Base-by-base conservation (phyloP, 2,329 filamentous ascomycete genomes). In the Grosmannia penicillata region DNA sequence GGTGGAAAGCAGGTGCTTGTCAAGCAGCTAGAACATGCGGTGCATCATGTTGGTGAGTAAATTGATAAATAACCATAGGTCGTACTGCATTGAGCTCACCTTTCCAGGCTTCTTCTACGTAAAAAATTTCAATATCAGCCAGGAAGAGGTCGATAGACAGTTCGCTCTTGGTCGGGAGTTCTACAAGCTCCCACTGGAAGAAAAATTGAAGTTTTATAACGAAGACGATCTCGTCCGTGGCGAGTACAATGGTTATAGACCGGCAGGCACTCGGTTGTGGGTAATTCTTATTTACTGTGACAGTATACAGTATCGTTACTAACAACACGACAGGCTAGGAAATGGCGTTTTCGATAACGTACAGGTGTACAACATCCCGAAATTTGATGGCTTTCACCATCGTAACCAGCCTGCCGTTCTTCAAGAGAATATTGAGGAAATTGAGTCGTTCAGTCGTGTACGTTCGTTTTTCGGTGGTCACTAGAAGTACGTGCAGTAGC, bases 291-390 rank as follows among this genome's bases (percentile, higher is more conserved):
- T 7, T 29, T 13, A 15, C 19, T 4, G 8, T 27, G n/a, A 15
- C 19, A 15, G 23, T 11, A n/a, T 4, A 25, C 22, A 8, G n/a
- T 19, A 17, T 11, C 15, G 2, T 36, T 4, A 18, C 10, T 3
- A 23, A 17, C 21, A 8, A 25, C 7, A 7, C 7, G 24, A 25
- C 29, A 38, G 40, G 11, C 40, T 49, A 11, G 45, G 42, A 26
- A 47, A 48, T 2, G 59, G 62, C 3, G 53, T 63, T 38, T 56
- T 48, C 15, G 71, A 76, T 47, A 75, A 74, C 43, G 59, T 72
- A 23, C 65, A 76, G 47, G 65, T 75, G 1, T 75, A 68, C 57
- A 75, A 75, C 48, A 65, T 75, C 8, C 67, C 69, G 37, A 76
- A 76, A 45, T 75, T 72, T 45, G 62, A 61, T n/a, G 53, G 56